Conservation (phyloP, 2,329 filamentous ascomycete genomes). For the Botryotinia narcissicola region DNA sequence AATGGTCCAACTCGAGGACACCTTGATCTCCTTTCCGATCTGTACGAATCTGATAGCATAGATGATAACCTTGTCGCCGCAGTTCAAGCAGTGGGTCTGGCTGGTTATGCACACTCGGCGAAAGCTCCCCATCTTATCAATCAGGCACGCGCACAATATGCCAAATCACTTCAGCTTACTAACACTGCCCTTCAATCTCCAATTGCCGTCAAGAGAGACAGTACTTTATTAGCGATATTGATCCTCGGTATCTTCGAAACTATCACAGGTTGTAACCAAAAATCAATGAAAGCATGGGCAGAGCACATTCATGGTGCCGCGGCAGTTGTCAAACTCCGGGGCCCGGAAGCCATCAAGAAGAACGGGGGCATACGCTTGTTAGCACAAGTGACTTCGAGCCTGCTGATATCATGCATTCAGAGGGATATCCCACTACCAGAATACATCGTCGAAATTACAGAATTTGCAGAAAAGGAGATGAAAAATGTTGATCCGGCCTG, state of each 20-base stretch:
- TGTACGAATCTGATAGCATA: slow-evolving; percentile 43
- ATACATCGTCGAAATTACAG: slow-evolving; percentile 47
- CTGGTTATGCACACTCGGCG: slow-evolving; percentile 47
- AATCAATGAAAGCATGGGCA: slow-evolving; percentile 52
- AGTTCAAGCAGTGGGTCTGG: slow-evolving; percentile 55
- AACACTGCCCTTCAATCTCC: slow-evolving; percentile 50
- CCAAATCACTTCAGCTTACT: slow-evolving; percentile 50
- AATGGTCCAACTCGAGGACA: slow-evolving; percentile 47
- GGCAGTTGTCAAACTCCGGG: slow-evolving; percentile 50
- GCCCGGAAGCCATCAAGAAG: slow-evolving; percentile 47
- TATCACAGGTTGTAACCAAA: slow-evolving; percentile 47
- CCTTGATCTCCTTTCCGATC: slow-evolving; percentile 53
- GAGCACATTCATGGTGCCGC: slow-evolving; percentile 54
- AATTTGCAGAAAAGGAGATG: slow-evolving; percentile 42
- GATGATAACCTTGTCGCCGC: slow-evolving; percentile 49
- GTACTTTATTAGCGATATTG: slow-evolving; percentile 53
- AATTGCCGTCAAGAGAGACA: slow-evolving; percentile 49
- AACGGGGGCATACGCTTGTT: slow-evolving; percentile 51
- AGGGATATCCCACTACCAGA: slow-evolving; percentile 49
- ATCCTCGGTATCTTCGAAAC: slow-evolving; percentile 56
- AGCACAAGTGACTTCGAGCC: slow-evolving; percentile 51
- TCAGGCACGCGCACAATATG: slow-evolving; percentile 51
- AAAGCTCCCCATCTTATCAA: slow-evolving; percentile 43
- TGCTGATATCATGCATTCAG: slow-evolving; percentile 53
- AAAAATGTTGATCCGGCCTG: slow-evolving; percentile 44